phyloP scores from a whole-genome alignment of 208 protist species.

The Crithidia thermophila region DNA sequence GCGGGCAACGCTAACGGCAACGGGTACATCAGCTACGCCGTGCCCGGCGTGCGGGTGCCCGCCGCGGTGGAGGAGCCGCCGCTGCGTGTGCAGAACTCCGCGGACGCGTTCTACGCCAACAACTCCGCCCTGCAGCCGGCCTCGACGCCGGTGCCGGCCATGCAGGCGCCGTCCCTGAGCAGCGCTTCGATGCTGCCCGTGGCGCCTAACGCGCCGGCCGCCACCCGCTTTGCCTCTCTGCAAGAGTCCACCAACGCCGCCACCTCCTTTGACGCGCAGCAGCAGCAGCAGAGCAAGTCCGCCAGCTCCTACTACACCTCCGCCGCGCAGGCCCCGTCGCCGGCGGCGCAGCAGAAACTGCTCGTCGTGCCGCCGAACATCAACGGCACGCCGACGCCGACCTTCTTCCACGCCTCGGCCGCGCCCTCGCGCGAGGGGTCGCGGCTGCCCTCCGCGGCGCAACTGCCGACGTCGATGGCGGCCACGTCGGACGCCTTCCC shows the following conservation, averaged over 20 bases:
- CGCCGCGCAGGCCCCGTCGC: conserved; percentile 24
- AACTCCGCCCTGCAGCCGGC: conserved; percentile 17
- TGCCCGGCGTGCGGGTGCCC: conserved; percentile 13
- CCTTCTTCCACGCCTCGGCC: conserved; percentile 16
- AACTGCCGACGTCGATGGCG: conserved; percentile 22
- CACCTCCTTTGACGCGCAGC: conserved; percentile 10
- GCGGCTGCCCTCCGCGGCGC: conserved; percentile 16
- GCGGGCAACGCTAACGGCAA: conserved; percentile 16
- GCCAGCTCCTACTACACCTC: conserved; percentile 30
- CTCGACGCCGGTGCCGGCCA: neutral
- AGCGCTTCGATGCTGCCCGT: conserved; percentile 24
- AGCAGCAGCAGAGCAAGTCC: conserved; percentile 11
- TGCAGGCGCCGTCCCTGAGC: neutral
- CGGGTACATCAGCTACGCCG: conserved; percentile 37
- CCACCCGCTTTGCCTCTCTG: conserved; percentile 14
- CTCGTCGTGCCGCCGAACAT: conserved; percentile 41
- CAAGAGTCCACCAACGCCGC: conserved; percentile 18
- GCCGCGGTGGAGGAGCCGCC: conserved; percentile 1
- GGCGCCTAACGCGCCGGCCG: neutral
- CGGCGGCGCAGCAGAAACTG: conserved; percentile 34
- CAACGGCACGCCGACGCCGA: conserved; percentile 23
- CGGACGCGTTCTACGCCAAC: conserved; percentile 30
- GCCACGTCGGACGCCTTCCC: conserved; percentile 3
- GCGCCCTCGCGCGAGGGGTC: conserved; percentile 21
- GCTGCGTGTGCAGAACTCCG: neutral